Evolutionary conservation across 345 rosid species (phyloP).

Genomic region (Reutealis trisperma): DNA sequence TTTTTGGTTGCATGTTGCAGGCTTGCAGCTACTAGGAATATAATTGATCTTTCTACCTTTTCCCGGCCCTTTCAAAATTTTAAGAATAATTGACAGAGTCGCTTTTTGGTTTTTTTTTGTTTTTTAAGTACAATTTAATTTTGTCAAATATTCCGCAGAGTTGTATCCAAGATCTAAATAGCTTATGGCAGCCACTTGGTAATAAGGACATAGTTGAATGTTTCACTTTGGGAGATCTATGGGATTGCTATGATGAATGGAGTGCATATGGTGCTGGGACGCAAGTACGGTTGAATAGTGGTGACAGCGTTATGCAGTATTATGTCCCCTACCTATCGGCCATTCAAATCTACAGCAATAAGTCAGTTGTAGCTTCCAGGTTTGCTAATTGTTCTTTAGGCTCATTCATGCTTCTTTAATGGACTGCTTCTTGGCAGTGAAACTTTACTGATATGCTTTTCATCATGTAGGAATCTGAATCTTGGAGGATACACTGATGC

Average conservation of each 20-base stretch:
- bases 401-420: not conserved
- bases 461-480: slow-evolving; percentile 32
- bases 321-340: slow-evolving; percentile 75
- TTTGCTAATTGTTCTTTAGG: slow-evolving; percentile 11
- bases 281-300: slow-evolving; percentile 31
- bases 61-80: not conserved
- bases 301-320: slow-evolving; percentile 53
- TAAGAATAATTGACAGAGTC: not conserved
- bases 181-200: slow-evolving; percentile 51
- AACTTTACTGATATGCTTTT: not conserved
- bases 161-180: slow-evolving; percentile 45
- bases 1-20: not conserved
- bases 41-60: not conserved
- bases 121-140: not conserved
- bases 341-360: slow-evolving; percentile 59
- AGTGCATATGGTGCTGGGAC: slow-evolving; percentile 72
- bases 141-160: slow-evolving; percentile 35
- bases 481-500: slow-evolving; percentile 31
- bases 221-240: slow-evolving; percentile 65
- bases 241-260: slow-evolving; percentile 70
- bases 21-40: slow-evolving; percentile 5
- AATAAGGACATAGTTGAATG: slow-evolving; percentile 46
- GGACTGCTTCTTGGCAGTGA: not conserved
- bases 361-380: slow-evolving; percentile 48
- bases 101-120: not conserved